Base-by-base conservation (phyloP, 2,329 filamentous ascomycete genomes). In the Exophiala oligosperma region DNA sequence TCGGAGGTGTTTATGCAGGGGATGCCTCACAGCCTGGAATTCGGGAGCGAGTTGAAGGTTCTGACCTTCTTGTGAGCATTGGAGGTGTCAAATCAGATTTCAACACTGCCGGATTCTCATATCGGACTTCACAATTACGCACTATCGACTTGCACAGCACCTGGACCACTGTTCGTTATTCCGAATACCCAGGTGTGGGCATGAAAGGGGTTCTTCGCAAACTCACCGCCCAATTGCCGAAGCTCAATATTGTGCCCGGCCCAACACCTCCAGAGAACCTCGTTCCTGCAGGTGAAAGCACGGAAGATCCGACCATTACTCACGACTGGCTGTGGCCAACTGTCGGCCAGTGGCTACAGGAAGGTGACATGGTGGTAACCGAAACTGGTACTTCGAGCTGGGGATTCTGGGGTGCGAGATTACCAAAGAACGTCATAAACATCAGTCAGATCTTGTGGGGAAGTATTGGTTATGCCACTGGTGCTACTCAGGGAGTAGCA, bases 61-160 rank as follows among this genome's bases (percentile, higher is more conserved):
- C 76, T 1, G 79, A 82, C 57, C 63, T 82, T n/a, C 68, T 81
- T 11, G 59, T 82, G 9, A 73, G 69, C 56, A 76, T 82, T 49
- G 79, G 79, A 0, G 75, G 78, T 4, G 75, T 80, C 54, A 71
- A 74, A 41, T 79, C 76, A 53, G 73, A 74, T 14, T 79, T 76
- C 40, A 83, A 82, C 62, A 77, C 74, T 1, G 64, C 61, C 8
- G 66, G 66, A n/a, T 68, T 68, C 52, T 62, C 63, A 0, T 92
- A 93, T 71, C 83, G 87, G 61, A 87, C 91, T 37, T 88, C 86
- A 1, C 85, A 90, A 68, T 83, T 92, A 51, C 87, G 86, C 63
- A 89, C 88, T 1, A 91, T 96, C 68, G 89, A 94, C 67, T 86
- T 96, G 68, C 89, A 94, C 75, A 90, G 85, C 71, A 86, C 83